Evolutionary conservation across 139 green algal genomes (phyloP), one percentile per base, ranked within the genome.

Genomic region (Picochlorum sp.): DNA sequence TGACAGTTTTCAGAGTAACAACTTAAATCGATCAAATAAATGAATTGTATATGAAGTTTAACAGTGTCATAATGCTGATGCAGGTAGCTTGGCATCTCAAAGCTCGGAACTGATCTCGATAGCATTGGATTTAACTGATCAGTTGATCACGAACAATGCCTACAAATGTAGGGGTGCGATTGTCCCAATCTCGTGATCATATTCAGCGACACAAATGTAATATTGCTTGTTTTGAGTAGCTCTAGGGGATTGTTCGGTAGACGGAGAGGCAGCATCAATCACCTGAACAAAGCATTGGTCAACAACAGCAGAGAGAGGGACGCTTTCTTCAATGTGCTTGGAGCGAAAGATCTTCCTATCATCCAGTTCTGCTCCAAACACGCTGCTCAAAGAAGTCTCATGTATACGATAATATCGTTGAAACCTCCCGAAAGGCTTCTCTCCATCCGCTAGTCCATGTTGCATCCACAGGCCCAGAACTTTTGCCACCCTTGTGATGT

Each of bases 291-390:
- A 26, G 39, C 39, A 47, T 47, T 47, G 20, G 20, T 16, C 20
- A 5, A 47, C 22, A 14, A 47, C 10, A 9, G 39, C 9, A 26
- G 39, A 16, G 22, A 47, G 7, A 26, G 39, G 39, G 22, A 47
- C 18, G 39, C 22, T 47, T 16, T 47, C 39, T 47, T 47, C 39
- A 4, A 18, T 26, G 22, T 47, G 39, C 20, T 47, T 47, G 39
- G 39, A 26, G 8, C 22, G 5, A 20, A 47, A 56, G 14, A 39
- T 37, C 29, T 37, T 36, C 16, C 25, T 37, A 9, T n/a, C 29
- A 35, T 83, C 69, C 79, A 81, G 94, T 31, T 58, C 68, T 20
- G 83, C 68, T 55, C 88, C 88, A 67, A 95, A 87, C 43, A 94
- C 59, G 75, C 94, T 85, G 73, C 94, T 93, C 18, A 47, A 31